Base-by-base conservation (phyloP, 2,329 filamentous ascomycete species). In the Epichloe festucae region DNA sequence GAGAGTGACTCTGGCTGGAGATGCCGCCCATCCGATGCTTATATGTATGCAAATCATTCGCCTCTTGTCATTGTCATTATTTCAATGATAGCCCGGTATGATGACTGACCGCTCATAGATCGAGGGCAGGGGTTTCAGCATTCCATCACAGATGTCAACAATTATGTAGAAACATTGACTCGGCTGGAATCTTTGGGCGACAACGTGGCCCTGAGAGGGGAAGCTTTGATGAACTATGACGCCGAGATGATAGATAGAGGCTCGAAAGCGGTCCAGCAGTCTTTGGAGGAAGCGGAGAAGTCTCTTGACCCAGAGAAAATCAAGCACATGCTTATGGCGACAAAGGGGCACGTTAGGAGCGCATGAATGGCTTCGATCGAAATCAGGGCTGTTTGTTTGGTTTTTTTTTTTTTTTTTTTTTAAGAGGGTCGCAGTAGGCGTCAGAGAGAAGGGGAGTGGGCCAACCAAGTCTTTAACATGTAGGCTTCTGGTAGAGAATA, bases 41-140 rank as follows among this genome's bases (percentile, higher is more conserved):
- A 63, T 66, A 31, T 70, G 66, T 68, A 58, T 57, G 61, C 34
- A 38, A 34, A 35, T 14, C 4, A 14, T 27, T 54, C 2, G 14
- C n/a, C 4, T n/a, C 31, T 10, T 11, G 11, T 8, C 14, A 31
- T 15, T 36, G n/a, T 4, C 21, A 7, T 14, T n/a, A 11, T 4
- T 17, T 43, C 19, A 31, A 14, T 17, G 2, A 15, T 50, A 7
- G 41, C 10, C 17, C 17, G n/a, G 40, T 14, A 48, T 19, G 27
- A 8, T 42, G n/a, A 34, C 48, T 47, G 34, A 50, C 31, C 17
- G n/a, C n/a, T 27, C 17, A 36, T 14, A 66, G 65, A 67, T 55
- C 67, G 71, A n/a, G 72, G 70, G 0, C 72, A 74, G 56, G 70
- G 70, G 7, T 64, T 71, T 38, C 71, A 74, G 52, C 67, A 73